Evolutionary conservation across 352 stramenopile genomes (phyloP).

Genomic region (Phytophthora hibernalis): DNA sequence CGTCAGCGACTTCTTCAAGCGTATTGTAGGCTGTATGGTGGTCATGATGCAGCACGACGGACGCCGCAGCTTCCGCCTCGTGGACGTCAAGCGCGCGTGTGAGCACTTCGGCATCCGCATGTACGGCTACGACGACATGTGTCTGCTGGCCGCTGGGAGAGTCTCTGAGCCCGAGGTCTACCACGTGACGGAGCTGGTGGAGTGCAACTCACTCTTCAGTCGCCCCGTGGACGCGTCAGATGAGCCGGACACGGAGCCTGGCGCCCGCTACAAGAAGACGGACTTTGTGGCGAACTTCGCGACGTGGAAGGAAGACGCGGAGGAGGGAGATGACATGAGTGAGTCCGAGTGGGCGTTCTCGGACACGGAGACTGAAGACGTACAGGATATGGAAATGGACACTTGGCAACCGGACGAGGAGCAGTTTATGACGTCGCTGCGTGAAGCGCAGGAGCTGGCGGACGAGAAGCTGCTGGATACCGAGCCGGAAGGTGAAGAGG

Average conservation of each 20-base stretch:
- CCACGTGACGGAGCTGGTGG: slow-evolving; percentile 81
- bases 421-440: slow-evolving; percentile 54
- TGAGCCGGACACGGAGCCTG: slow-evolving; percentile 71
- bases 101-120: slow-evolving; percentile 70
- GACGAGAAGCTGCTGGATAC: slow-evolving; percentile 51
- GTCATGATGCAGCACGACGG: slow-evolving; percentile 56
- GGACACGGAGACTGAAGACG: slow-evolving; percentile 57
- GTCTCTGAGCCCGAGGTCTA: slow-evolving; percentile 39
- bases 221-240: slow-evolving; percentile 42
- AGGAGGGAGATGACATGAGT: slow-evolving; percentile 50
- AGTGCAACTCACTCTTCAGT: slow-evolving; percentile 49
- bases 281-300: slow-evolving; percentile 72
- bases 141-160: slow-evolving; percentile 42
- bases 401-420: slow-evolving; percentile 44
- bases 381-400: slow-evolving; percentile 20
- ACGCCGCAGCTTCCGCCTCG: slow-evolving; percentile 53
- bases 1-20: slow-evolving; percentile 59
- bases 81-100: slow-evolving; percentile 75
- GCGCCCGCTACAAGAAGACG: slow-evolving; percentile 53
- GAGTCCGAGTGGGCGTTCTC: slow-evolving; percentile 70
- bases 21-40: slow-evolving; percentile 60
- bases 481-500: slow-evolving; percentile 41
- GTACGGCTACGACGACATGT: slow-evolving; percentile 87
- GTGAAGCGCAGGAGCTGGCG: slow-evolving; percentile 50
- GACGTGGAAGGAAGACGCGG: slow-evolving; percentile 46